These are phyloP conservation scores for Podaxis mareebaensis DNA, from an alignment of 768 basidiomycete species.

Conservation along the genomic window DNA sequence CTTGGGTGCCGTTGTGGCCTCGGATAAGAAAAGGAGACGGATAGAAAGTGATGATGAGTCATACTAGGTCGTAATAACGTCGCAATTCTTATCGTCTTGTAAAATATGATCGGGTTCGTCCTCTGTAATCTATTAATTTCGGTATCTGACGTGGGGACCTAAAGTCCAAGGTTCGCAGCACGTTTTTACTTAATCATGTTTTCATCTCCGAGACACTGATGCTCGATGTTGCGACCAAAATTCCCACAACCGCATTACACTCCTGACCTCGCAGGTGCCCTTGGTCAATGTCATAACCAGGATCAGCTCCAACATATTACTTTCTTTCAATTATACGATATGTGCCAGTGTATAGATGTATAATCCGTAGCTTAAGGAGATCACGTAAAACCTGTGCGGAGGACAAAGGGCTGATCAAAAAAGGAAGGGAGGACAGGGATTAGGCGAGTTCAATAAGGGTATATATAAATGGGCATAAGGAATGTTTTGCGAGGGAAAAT, in stretches of 20 bases:
- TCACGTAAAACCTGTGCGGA: conserved; percentile 5
- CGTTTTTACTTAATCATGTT: neutral
- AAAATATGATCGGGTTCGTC: neutral
- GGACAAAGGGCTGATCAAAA: conserved; percentile 4
- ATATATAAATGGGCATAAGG: conserved; percentile 23
- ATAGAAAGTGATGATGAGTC: neutral
- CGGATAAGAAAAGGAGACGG: neutral
- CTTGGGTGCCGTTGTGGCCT: neutral
- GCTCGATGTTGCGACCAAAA: neutral
- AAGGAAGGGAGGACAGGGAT: conserved; percentile 4
- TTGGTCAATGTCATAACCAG: neutral
- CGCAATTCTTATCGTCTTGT: neutral
- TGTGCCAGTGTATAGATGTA: conserved; percentile 14
- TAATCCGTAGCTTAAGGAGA: conserved; percentile 23
- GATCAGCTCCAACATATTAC: conserved; percentile 3
- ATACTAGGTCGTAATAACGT: neutral
- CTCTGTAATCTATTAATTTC: neutral
- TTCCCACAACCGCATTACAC: neutral
- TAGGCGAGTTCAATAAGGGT: conserved; percentile 18
- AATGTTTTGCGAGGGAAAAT: conserved; percentile 17
- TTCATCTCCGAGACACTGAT: neutral
- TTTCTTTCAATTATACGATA: conserved; percentile 14
- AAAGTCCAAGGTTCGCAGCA: neutral
- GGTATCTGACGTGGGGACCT: neutral
- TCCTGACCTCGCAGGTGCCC: neutral